Evolutionary conservation across 2,329 filamentous ascomycete genomes (phyloP).

Genomic region (Reticulascus tulasneorum): DNA sequence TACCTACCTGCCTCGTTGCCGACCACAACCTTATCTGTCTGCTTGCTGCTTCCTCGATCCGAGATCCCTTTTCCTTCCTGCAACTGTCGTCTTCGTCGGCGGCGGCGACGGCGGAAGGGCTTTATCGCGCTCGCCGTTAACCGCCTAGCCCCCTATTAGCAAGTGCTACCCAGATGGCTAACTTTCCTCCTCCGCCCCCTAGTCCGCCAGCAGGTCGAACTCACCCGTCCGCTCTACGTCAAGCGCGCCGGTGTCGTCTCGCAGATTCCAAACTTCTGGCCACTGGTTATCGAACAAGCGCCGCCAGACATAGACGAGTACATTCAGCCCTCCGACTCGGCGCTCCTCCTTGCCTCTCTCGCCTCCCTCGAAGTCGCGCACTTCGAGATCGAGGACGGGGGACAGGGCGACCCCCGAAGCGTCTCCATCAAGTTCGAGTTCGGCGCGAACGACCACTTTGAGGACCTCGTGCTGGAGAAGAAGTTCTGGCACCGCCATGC

Average conservation of each 20-base stretch:
- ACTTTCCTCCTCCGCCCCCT: background rate
- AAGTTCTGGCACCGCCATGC: constrained; percentile 80
- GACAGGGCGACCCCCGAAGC: constrained; percentile 73
- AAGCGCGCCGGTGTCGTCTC: constrained; percentile 68
- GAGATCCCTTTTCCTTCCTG: background rate
- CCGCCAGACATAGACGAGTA: constrained; percentile 83
- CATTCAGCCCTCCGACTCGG: constrained; percentile 76
- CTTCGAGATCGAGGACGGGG: constrained; percentile 65
- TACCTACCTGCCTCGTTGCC: too few species aligned
- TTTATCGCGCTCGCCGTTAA: too few species aligned
- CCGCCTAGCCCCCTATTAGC: background rate
- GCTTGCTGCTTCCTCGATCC: background rate
- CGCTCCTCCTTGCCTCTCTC: constrained; percentile 66
- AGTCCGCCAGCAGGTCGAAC: constrained; percentile 71
- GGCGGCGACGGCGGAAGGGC: too few species aligned
- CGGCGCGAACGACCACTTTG: constrained; percentile 75
- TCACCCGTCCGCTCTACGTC: constrained; percentile 68
- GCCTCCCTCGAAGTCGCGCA: constrained; percentile 68
- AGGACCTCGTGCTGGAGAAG: constrained; percentile 77
- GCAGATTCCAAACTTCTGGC: constrained; percentile 86
- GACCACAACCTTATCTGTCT: too few species aligned
- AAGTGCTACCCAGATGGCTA: background rate
- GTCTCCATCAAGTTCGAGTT: constrained; percentile 77
- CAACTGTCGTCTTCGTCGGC: too few species aligned
- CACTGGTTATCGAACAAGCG: constrained; percentile 84